Evolutionary conservation across 768 basidiomycete species (phyloP).

Genomic region (Auriscalpium vulgare): DNA sequence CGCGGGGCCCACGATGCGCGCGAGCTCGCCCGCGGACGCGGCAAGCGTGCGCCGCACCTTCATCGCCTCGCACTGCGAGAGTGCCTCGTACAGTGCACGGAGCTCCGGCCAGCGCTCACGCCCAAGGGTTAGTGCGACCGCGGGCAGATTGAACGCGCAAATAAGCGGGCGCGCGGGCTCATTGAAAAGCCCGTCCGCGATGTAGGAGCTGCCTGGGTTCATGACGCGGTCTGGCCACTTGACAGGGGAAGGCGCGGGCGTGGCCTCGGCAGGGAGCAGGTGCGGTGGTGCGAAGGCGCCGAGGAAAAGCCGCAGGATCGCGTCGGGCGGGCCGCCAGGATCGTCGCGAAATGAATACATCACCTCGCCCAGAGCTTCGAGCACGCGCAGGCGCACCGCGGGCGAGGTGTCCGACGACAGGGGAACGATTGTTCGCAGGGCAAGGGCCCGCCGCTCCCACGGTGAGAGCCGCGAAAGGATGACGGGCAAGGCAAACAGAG

Average conservation of each 20-base stretch:
- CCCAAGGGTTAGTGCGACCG: slow-evolving; percentile 80
- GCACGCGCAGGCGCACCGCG: slow-evolving; percentile 67
- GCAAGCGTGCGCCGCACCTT: slow-evolving; percentile 77
- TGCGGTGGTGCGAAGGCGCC: slow-evolving; percentile 18
- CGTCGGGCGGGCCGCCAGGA: slow-evolving; percentile 59
- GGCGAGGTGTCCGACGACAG: slow-evolving; percentile 57
- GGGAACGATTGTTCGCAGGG: slow-evolving; percentile 53
- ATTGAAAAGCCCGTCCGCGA: slow-evolving; percentile 27
- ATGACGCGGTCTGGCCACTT: slow-evolving; percentile 8
- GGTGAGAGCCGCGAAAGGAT: slow-evolving; percentile 60
- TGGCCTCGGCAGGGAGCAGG: not conserved
- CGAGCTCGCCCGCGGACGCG: slow-evolving; percentile 84
- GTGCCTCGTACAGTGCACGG: slow-evolving; percentile 53
- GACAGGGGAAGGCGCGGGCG: not conserved
- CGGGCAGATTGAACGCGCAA: slow-evolving; percentile 88
- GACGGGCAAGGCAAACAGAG: slow-evolving; percentile 78
- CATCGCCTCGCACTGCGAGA: slow-evolving; percentile 50
- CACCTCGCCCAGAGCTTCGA: slow-evolving; percentile 87
- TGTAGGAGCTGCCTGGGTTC: not conserved
- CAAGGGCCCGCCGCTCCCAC: slow-evolving; percentile 50
- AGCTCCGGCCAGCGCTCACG: slow-evolving; percentile 65
- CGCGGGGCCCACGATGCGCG: slow-evolving; percentile 72
- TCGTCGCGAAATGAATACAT: slow-evolving; percentile 71
- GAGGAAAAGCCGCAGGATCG: slow-evolving; percentile 72
- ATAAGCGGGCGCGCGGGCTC: slow-evolving; percentile 71